Evolutionary conservation across 2,329 filamentous ascomycete genomes (phyloP), one percentile per base, ranked within the genome.

Genomic region (Beauveria sp.): DNA sequence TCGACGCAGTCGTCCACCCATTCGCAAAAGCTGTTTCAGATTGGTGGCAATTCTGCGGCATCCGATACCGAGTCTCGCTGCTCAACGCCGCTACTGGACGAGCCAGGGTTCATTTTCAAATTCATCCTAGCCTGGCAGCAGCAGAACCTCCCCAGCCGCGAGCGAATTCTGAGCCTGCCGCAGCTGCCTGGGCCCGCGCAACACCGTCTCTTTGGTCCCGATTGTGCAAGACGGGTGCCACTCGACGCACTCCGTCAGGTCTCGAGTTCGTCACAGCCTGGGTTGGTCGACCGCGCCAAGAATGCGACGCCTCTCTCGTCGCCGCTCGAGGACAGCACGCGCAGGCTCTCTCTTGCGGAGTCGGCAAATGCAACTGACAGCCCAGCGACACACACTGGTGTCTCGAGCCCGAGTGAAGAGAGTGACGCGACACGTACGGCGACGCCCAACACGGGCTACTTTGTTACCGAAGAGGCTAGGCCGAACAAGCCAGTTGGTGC

Each of bases 161-260:
- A 87, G 46, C 83, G 85, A 3, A 80, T 87, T n/a, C 77, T 92
- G 22, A 80, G 79, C 24, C 81, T 85, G 5, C 90, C 90, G 1
- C 80, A 87, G 14, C 80, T 94, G 4, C 90, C 90, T 0, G 79
- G 80, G 3, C 83, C 88, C 0, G 89, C 90, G 0, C 89, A 93
- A 67, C 77, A 81, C 14, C 82, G 84, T 61, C 76, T 92, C 12
- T 77, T 73, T 28, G 71, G 72, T 2, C 20, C 34, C 9, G 22
- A 22, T n/a, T 22, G 22, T 10, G 18, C 28, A 5, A 37, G 10
- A n/a, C 41, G 76, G 1, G 81, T 79, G 1, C 60, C 43, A 24
- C 55, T 56, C 16, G 34, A 43, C 9, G 24, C 41, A 16, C 34
- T 41, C 10, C 74, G 81, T 12, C 74, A 76, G 24, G 69, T 81